A percentile compares a stretch with the other conserved stretches of the same genome.
phyloP scores from a whole-genome alignment of 805 yeast species.

The Candida quercuum region DNA sequence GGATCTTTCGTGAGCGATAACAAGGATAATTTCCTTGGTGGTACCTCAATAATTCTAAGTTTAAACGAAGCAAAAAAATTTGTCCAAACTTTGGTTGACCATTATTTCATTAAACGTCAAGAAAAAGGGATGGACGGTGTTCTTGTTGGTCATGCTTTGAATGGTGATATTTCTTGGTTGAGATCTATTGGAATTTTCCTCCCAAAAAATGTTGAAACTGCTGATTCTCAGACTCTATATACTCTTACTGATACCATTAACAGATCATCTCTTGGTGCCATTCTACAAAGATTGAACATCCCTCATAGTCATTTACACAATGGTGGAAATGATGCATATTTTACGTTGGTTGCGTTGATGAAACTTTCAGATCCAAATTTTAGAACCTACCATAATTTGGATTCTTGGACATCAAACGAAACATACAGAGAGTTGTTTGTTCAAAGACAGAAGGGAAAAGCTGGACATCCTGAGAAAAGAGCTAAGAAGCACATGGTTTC shows the following conservation, averaged over 20 bases:
- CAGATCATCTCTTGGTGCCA: conserved; percentile 39
- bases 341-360: conserved; percentile 48
- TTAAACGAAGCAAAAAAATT: conserved; percentile 31
- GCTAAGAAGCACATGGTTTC: background rate
- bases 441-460: background rate
- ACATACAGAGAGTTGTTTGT: background rate
- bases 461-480: background rate
- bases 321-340: conserved; percentile 69
- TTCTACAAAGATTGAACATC: conserved; percentile 40
- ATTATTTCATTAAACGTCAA: conserved; percentile 32
- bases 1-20: conserved; percentile 52
- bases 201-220: conserved; percentile 27
- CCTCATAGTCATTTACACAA: conserved; percentile 62
- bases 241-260: conserved; percentile 31
- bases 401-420: background rate
- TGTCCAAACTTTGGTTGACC: conserved; percentile 38
- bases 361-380: conserved; percentile 44
- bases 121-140: conserved; percentile 27
- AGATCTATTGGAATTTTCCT: conserved; percentile 38
- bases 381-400: conserved; percentile 16
- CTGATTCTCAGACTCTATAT: conserved; percentile 49
- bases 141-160: conserved; percentile 56
- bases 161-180: conserved; percentile 52
- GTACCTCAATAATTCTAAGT: conserved; percentile 39
- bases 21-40: conserved; percentile 44